These are phyloP conservation scores for Massospora cicadina DNA, from an alignment of 371 early-diverging fungal species.

Conservation along the genomic window DNA sequence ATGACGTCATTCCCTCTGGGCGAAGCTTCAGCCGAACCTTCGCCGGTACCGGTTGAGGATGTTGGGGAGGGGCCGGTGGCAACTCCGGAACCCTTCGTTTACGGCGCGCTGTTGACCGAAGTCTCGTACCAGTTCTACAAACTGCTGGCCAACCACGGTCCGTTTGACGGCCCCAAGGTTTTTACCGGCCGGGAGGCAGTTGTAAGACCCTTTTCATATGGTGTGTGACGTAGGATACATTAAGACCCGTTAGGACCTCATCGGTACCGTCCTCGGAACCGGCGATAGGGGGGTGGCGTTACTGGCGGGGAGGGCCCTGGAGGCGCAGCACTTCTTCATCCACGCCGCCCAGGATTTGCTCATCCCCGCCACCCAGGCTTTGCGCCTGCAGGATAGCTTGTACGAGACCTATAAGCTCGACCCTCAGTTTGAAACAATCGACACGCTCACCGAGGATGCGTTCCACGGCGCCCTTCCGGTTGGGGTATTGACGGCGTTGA, in stretches of 20 bases:
- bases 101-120: conserved; percentile 5
- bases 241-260: conserved; percentile 36
- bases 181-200: conserved; percentile 76
- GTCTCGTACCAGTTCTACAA: conserved; percentile 5
- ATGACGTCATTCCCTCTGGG: background rate
- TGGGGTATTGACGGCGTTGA: conserved; percentile 72
- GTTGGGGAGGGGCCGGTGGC: background rate
- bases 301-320: conserved; percentile 66
- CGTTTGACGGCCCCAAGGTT: conserved; percentile 49
- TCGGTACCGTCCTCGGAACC: conserved; percentile 50
- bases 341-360: conserved; percentile 68
- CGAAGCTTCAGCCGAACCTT: background rate
- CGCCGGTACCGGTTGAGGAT: background rate
- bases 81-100: background rate
- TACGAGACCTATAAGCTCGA: conserved; percentile 63
- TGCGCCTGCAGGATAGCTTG: conserved; percentile 54
- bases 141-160: conserved; percentile 22
- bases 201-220: conserved; percentile 1
- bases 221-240: conserved; percentile 17
- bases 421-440: conserved; percentile 16
- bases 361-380: conserved; percentile 66
- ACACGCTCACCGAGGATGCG: background rate
- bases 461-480: conserved; percentile 15
- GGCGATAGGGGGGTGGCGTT: conserved; percentile 72
- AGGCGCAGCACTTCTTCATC: conserved; percentile 71